Conservation (phyloP, 202 grass and related monocot genomes). For the Eragrostis tef region DNA sequence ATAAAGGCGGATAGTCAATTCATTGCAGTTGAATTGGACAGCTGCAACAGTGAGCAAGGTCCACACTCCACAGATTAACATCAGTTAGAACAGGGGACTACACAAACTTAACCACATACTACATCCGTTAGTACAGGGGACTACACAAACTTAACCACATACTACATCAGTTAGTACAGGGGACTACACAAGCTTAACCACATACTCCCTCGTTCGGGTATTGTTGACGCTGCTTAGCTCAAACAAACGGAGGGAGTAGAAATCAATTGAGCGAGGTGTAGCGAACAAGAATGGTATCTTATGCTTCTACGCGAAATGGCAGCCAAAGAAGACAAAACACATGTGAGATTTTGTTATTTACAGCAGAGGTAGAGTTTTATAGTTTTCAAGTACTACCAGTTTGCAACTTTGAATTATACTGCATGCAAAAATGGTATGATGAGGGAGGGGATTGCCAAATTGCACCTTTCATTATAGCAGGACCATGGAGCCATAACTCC, state of each 20-base stretch:
- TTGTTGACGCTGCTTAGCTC: no score
- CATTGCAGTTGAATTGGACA: not conserved
- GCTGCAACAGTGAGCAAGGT: not conserved
- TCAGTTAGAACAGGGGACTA: no score
- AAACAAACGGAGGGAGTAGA: not conserved
- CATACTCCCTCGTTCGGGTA: no score
- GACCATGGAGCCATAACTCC: constrained; percentile 77
- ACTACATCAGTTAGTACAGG: not conserved
- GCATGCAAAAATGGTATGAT: not conserved
- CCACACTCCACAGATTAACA: not conserved
- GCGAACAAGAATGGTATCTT: not conserved
- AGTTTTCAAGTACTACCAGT: not conserved
- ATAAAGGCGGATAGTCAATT: constrained; percentile 1
- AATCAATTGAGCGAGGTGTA: not conserved
- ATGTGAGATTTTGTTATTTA: not conserved
- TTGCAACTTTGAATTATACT: not conserved
- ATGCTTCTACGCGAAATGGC: constrained; percentile 19
- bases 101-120: no score
- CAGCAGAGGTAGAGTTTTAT: not conserved
- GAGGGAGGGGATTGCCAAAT: not conserved
- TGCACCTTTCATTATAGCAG: constrained; percentile 87
- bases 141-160: no score
- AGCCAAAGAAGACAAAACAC: not conserved
- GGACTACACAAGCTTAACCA: not conserved
- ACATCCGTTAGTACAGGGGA: not conserved